Evolutionary conservation across 768 basidiomycete species (phyloP), one percentile per base, ranked within the genome.

Genomic region (Kondoa malvinella): DNA sequence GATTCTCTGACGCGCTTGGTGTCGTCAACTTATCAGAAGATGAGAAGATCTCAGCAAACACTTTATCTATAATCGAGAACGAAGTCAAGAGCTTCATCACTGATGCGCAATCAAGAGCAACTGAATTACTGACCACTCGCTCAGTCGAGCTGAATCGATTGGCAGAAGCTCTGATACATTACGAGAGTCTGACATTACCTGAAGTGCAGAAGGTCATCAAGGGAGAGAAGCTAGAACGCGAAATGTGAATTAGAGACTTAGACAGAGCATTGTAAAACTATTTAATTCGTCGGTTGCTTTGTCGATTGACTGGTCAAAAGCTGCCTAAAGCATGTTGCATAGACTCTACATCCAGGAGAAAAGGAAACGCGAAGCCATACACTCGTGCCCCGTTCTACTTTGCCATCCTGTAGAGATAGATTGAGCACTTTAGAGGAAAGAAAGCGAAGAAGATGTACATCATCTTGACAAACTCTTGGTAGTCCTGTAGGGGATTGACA

Each of bases 151-250:
- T 94, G 57, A 87, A 92, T 77, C 81, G 79, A 78, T 84, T 97
- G 56, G 92, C 94, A 1, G 82, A 83, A 66, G 94, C 94, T 12
- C 79, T 99, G 68, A 87, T 99, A 15, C 92, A 96, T 76, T 87
- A 94, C 77, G 94, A 99, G 80, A 96, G 94, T 25, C 80, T 99
- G 71, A 85, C 86, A 72, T 80, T 83, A 56, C 86, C 88, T 12
- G 91, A 99, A 77, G 92, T 96, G 21, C 80, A 82, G 74, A 86
- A 83, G 77, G 90, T 70, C 16, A 27, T 70, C 29, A 29, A 26
- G 30, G 69, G 69, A 27, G 69, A 69, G 33, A 67, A 64, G 30
- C 56, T 69, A 3, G 60, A 69, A 1, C 66, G 63, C 30, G 32
- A 16, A 31, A n/a, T n/a, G 17, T 64, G 15, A 16, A 21, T 8